Percentiles rank a stretch among this genome's conserved stretches.
Conservation (phyloP, 78 protist species). For the Pelomyxa schiedti region DNA sequence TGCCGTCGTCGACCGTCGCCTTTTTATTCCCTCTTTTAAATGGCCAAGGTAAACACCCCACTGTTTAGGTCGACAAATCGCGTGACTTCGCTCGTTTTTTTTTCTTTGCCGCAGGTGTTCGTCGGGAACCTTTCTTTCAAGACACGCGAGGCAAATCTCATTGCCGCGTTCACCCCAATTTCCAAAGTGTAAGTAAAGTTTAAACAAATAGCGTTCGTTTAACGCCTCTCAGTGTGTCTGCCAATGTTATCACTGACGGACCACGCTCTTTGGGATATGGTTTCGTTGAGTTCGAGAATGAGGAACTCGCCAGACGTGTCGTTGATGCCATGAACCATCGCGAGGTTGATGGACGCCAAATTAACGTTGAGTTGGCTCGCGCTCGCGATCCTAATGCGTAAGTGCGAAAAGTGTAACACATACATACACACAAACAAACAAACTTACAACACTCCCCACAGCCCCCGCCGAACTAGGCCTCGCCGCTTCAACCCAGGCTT, state of each 20-base stretch:
- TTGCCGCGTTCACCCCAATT: conserved; percentile 9
- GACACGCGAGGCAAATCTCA: conserved; percentile 20
- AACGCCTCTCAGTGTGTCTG: conserved; percentile 39
- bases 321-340: conserved; percentile 35
- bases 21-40: no score
- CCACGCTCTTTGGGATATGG: conserved; percentile 34
- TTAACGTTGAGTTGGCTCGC: conserved; percentile 48
- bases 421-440: no score
- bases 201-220: no score
- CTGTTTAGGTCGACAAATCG: no score
- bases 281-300: conserved; percentile 53
- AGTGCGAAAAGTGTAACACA: no score
- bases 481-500: not conserved
- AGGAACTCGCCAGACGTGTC: conserved; percentile 38
- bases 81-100: no score
- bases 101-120: no score
- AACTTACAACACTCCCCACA: not conserved
- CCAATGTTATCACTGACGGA: conserved; percentile 22
- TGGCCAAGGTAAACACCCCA: no score
- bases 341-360: conserved; percentile 30
- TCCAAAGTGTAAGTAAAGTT: conserved; percentile 31
- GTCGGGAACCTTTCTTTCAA: conserved; percentile 44
- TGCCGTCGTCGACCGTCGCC: no score
- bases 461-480: not conserved
- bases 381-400: conserved; percentile 9